phyloP scores from a whole-genome alignment of 1,284 basidiomycete species.

The Tetrapyrgos nigripes region DNA sequence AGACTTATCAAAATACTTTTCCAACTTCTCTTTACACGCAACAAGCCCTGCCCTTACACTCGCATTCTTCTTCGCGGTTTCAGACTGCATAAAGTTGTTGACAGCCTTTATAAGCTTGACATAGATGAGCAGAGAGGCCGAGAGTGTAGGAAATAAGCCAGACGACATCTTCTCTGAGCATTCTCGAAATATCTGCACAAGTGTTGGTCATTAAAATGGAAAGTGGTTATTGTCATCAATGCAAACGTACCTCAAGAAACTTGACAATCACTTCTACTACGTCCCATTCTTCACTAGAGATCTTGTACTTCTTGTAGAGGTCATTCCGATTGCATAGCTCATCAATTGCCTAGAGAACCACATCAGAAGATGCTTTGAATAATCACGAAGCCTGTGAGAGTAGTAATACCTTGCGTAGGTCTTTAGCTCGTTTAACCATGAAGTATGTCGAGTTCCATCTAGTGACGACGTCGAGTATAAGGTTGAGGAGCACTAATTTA shows the following conservation, averaged over 20 bases:
- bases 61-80: neutral
- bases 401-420: neutral
- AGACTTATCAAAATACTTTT: conserved; percentile 11
- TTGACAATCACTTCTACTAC: neutral
- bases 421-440: neutral
- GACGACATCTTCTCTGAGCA: conserved; percentile 2
- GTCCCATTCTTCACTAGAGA: neutral
- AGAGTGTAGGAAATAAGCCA: neutral
- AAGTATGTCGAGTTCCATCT: conserved; percentile 8
- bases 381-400: too few species aligned
- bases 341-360: neutral
- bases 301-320: conserved; percentile 1
- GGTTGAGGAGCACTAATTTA: neutral
- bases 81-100: neutral
- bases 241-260: conserved; percentile 3
- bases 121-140: neutral
- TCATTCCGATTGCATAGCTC: neutral
- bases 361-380: too few species aligned
- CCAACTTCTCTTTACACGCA: conserved; percentile 5
- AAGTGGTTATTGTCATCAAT: neutral
- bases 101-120: neutral
- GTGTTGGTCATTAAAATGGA: too few species aligned
- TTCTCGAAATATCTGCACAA: neutral
- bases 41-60: neutral
- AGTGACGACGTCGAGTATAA: conserved; percentile 1